Evolutionary conservation across 139 green algal species (phyloP), one percentile per base, ranked within the genome.

Genomic region (Coelastrella sp.): DNA sequence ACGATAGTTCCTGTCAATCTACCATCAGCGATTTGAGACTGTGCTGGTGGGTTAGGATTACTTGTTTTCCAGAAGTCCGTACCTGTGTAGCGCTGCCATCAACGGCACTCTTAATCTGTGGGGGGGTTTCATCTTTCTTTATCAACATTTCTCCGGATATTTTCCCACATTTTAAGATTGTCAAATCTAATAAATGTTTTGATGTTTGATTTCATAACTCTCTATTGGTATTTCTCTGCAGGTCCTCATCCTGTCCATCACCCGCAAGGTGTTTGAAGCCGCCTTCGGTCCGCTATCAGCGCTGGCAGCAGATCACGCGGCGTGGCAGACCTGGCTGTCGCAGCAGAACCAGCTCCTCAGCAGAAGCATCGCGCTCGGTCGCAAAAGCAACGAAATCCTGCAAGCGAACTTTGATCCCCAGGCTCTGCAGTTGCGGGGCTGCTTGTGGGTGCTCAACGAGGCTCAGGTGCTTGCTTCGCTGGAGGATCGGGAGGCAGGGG

Each of bases 201-300:
- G n/a, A n/a, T n/a, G n/a, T n/a, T n/a, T n/a, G n/a, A n/a, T n/a
- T n/a, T n/a, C n/a, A n/a, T n/a, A n/a, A n/a, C n/a, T n/a, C n/a
- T 70, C 63, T 20, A 70, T 20, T 70, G 63, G 17, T 60, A 9
- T 80, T 57, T 4, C 12, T 27, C 22, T 22, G 17, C 56, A 49
- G 22, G 93, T 95, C 35, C 87, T 78, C 87, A 70, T 95, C 87
- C 87, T 96, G 61, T 19, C 73, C 19, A 63, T 95, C 58, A 92
- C 85, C 63, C 85, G 95, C 20, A 14, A 35, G 7, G 83, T 56
- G 4, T 95, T 96, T 76, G 93, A 95, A 89, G 22, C 85, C 27
- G 63, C 90, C 14, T 89, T 96, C 17, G 94, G 94, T 4, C 87
- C 93, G 25, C 87, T 27, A 9, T 58, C 22, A 19, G 76, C 25